These are phyloP conservation scores for Epichloe amarillans DNA, from an alignment of 2,329 filamentous ascomycete species.

Conservation along the genomic window DNA sequence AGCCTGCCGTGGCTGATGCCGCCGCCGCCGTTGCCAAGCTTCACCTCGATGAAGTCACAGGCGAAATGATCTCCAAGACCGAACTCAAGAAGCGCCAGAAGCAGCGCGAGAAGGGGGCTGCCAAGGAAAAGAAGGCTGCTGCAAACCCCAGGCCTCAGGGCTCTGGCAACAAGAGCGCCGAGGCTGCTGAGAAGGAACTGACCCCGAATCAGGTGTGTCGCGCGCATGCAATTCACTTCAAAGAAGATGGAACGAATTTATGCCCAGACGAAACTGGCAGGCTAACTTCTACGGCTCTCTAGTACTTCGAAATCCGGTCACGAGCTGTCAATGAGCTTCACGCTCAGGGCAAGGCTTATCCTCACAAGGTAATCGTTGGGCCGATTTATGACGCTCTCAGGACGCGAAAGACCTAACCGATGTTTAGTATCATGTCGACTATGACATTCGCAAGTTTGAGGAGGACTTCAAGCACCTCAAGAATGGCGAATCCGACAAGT, in stretches of 20 bases:
- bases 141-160: conserved; percentile 50
- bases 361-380: conserved; percentile 49
- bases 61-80: conserved; percentile 72
- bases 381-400: neutral
- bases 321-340: conserved; percentile 47
- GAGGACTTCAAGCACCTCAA: conserved; percentile 68
- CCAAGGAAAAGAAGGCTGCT: conserved; percentile 78
- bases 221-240: neutral
- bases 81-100: conserved; percentile 95
- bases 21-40: conserved; percentile 55
- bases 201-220: conserved; percentile 36
- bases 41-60: conserved; percentile 82
- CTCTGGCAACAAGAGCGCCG: conserved; percentile 42
- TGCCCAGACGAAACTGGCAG: neutral
- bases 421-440: conserved; percentile 64
- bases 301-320: conserved; percentile 91
- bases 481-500: conserved; percentile 72
- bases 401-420: neutral
- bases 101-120: conserved; percentile 71
- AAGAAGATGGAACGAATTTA: neutral
- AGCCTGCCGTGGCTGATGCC: conserved; percentile 32
- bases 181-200: conserved; percentile 45
- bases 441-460: conserved; percentile 68
- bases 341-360: conserved; percentile 45
- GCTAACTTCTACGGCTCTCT: neutral